Evolutionary conservation across 108 stramenopile species (phyloP).

Genomic region (Discostella stelligeroides): DNA sequence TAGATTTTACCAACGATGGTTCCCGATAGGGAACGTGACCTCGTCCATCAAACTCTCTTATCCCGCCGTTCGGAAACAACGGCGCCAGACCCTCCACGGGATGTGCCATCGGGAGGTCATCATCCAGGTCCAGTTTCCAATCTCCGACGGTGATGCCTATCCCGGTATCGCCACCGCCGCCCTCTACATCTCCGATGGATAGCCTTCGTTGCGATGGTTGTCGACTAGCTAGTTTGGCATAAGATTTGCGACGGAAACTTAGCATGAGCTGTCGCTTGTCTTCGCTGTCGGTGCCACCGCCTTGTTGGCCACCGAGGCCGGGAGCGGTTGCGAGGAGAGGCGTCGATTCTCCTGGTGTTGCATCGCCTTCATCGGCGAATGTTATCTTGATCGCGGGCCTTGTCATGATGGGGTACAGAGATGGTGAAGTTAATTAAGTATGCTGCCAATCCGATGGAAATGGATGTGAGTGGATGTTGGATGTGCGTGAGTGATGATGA

Average conservation of each 20-base stretch:
- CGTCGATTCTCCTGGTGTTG: conserved; percentile 20
- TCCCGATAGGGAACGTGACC: conserved; percentile 23
- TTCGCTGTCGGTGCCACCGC: conserved; percentile 1
- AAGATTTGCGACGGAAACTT: conserved; percentile 25
- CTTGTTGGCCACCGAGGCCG: too few species aligned
- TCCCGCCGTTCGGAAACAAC: conserved; percentile 23
- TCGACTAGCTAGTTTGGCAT: not conserved
- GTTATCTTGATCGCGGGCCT: not conserved
- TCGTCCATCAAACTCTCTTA: conserved; percentile 17
- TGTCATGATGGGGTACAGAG: too few species aligned
- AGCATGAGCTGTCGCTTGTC: conserved; percentile 8
- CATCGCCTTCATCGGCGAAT: not conserved
- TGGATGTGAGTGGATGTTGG: not conserved
- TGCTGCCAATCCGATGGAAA: not conserved
- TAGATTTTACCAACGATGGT: conserved; percentile 30
- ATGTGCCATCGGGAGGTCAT: conserved; percentile 4
- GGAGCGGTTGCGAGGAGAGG: conserved; percentile 39
- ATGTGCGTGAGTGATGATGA: too few species aligned
- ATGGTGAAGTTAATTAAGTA: too few species aligned
- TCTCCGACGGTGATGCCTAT: not conserved
- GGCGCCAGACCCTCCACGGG: conserved; percentile 43
- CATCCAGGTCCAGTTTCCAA: not conserved
- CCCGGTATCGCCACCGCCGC: too few species aligned
- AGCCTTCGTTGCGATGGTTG: not conserved
- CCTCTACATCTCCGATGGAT: not conserved